Evolutionary conservation across 1,139 yeast species (phyloP), one percentile per base, ranked within the genome.

Genomic region (Kluyveromyces sp.): DNA sequence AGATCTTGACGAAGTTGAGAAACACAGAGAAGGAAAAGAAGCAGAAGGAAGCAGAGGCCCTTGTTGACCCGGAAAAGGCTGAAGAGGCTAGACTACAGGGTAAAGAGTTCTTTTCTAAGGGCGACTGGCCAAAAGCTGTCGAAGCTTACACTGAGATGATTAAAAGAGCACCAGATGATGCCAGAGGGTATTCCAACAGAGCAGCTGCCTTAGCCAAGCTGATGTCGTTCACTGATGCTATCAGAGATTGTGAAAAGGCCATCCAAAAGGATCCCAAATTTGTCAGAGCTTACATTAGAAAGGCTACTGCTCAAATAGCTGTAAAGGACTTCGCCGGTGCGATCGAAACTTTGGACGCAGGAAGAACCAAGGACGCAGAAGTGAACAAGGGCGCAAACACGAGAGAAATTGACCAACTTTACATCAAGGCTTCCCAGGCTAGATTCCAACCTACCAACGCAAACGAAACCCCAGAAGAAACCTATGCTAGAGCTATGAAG

Each of bases 81-180:
- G 97, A 92, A 65, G 92, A 81, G 64, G 97, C 98, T 19, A 83
- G 98, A 68, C 74, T 87, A 50, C 75, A 81, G 65, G 99, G 99
- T 65, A 92, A 86, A 64, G 94, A 84, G 34, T 78, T 67, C 59
- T 94, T 94, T 74, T 79, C 84, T 53, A 83, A 84, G 57, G 94
- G 87, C 36, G 95, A 92, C 67, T 89, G 96, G 96, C 97, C 98
- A 50, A 83, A 74, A 54, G 97, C 98, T 30, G 96, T 94, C 44
- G 85, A 85, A 65, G 83, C 95, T 9, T 94, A 94, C 69, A 74
- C 94, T 41, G 98, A 94, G 68, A 92, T 94, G 87, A 74, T 89
- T 58, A 86, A 88, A 70, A 83, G 99, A 64, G 89, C 94, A 2
- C 99, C 99, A 46, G 80, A 81, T 47, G 98, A 94, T 66, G 94